A percentile compares a stretch with the other conserved stretches of the same genome.
These are phyloP conservation scores for Aspergillus intermedius DNA, from an alignment of 2,329 filamentous ascomycete species.

Conservation along the genomic window DNA sequence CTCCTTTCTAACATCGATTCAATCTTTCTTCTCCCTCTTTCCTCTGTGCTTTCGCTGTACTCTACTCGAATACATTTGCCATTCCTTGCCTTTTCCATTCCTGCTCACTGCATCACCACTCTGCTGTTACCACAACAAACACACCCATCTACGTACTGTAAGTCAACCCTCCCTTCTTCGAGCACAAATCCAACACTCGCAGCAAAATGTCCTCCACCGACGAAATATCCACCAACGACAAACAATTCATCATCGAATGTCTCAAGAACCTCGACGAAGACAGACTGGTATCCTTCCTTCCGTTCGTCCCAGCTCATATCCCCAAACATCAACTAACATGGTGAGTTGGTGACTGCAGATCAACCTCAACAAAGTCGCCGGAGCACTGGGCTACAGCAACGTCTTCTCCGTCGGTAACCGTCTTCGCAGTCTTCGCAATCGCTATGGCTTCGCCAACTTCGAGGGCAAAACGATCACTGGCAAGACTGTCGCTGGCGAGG, in stretches of 20 bases:
- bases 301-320: background rate
- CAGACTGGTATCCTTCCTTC: constrained; percentile 8
- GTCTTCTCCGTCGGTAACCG: constrained; percentile 22
- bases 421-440: constrained; percentile 19
- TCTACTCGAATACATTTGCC: too few species aligned
- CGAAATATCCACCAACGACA: constrained; percentile 8
- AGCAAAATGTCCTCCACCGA: background rate
- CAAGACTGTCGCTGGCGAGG: background rate
- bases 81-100: too few species aligned
- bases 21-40: too few species aligned
- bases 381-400: constrained; percentile 22
- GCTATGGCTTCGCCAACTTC: constrained; percentile 16
- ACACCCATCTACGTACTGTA: background rate
- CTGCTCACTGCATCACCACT: too few species aligned
- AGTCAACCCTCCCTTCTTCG: background rate
- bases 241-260: constrained; percentile 21
- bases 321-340: too few species aligned
- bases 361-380: constrained; percentile 19
- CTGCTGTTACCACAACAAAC: background rate
- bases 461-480: constrained; percentile 6
- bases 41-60: too few species aligned
- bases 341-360: constrained; percentile 14
- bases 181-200: background rate
- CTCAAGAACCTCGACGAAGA: constrained; percentile 14
- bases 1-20: too few species aligned